A percentile compares a stretch with the other conserved stretches of the same genome.
Evolutionary conservation across 345 rosid species (phyloP).

Genomic region (Mallotus nudiflorus): DNA sequence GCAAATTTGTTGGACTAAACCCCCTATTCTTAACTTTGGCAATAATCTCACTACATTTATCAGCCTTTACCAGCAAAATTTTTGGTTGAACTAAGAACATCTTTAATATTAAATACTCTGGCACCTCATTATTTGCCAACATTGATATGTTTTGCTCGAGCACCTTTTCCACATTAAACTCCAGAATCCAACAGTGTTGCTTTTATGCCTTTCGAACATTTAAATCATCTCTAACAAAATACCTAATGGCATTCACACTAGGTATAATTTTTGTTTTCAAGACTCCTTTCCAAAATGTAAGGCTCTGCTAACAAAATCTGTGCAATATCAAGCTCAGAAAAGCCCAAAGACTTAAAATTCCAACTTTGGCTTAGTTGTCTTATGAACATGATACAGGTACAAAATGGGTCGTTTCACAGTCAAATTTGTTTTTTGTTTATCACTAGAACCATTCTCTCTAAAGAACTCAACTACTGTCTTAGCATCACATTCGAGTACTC

Average conservation of each 20-base stretch:
- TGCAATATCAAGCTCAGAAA: conserved; percentile 18
- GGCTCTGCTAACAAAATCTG: conserved; percentile 8
- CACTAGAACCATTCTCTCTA: conserved; percentile 7
- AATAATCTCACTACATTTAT: conserved; percentile 2
- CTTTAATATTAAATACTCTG: neutral
- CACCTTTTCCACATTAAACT: neutral
- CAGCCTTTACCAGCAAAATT: neutral
- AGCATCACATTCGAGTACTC: neutral
- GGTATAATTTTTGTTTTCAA: conserved; percentile 23
- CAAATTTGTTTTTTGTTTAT: no score
- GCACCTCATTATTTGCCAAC: conserved; percentile 7
- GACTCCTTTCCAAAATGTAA: conserved; percentile 19
- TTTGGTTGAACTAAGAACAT: neutral
- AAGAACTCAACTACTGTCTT: conserved; percentile 3
- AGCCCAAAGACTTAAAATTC: conserved; percentile 23
- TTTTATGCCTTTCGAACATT: no score
- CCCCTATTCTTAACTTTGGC: conserved; percentile 13
- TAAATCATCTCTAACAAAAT: conserved; percentile 2
- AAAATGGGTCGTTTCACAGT: no score
- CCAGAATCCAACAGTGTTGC: neutral
- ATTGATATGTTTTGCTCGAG: neutral
- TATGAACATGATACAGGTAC: neutral
- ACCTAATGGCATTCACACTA: conserved; percentile 12
- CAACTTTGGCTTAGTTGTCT: conserved; percentile 17
- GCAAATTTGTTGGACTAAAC: conserved; percentile 9